phyloP scores from a whole-genome alignment of 352 stramenopile species.

The Phytophthora pseudosyringae region DNA sequence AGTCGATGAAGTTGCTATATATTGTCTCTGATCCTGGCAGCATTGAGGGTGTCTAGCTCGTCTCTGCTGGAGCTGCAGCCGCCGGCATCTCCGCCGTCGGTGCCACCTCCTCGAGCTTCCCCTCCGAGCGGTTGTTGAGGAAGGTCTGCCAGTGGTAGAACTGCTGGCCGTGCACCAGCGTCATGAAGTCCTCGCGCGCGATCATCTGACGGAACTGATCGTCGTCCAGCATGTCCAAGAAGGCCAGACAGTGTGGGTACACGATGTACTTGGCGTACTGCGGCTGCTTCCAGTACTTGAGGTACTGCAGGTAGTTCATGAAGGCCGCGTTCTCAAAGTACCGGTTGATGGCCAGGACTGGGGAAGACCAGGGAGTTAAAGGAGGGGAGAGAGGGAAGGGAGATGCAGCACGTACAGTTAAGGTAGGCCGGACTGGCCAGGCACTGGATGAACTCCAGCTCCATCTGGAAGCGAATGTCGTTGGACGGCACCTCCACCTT shows the following conservation, averaged over 20 bases:
- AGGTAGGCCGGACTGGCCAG: constrained; percentile 90
- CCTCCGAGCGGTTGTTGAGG: constrained; percentile 78
- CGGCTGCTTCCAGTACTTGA: constrained; percentile 93
- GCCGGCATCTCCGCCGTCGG: constrained; percentile 14
- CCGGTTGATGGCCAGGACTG: constrained; percentile 90
- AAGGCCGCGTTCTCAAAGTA: constrained; percentile 93
- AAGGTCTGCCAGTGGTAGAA: constrained; percentile 92
- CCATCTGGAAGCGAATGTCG: constrained; percentile 92
- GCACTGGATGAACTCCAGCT: constrained; percentile 94
- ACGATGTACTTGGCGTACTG: constrained; percentile 93
- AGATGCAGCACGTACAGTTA: constrained; percentile 64
- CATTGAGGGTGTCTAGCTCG: constrained; percentile 15
- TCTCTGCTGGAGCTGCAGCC: constrained; percentile 22
- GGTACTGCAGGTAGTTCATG: constrained; percentile 91
- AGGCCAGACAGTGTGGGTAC: constrained; percentile 87
- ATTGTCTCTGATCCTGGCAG: constrained; percentile 11
- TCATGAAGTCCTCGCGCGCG: constrained; percentile 87
- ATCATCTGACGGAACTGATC: constrained; percentile 91
- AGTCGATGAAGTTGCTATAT: constrained; percentile 11
- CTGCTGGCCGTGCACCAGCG: constrained; percentile 86
- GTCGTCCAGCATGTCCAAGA: constrained; percentile 90
- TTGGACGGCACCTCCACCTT: constrained; percentile 87
- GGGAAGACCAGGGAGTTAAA: constrained; percentile 5
- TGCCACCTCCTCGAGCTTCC: constrained; percentile 33
- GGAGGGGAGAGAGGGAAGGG: neutral